Evolutionary conservation across 345 rosid genomes (phyloP), one percentile per base, ranked within the genome.

Genomic region (Nasturtium officinale): DNA sequence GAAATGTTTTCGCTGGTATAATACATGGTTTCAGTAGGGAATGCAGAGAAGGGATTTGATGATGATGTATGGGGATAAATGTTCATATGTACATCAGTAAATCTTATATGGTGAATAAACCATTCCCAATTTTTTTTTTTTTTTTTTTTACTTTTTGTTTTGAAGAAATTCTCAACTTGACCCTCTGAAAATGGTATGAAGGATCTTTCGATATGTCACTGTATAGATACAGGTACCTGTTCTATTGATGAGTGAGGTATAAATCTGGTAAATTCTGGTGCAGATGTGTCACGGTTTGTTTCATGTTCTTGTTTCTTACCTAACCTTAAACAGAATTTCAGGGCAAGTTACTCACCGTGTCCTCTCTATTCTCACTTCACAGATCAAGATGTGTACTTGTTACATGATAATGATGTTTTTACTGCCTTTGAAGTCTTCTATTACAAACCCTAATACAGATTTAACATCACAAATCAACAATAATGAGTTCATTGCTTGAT

Each of bases 301-400:
- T 53, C 75, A 69, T 40, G 75, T 54, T 55, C 75, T n/a, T 76
- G 53, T 62, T 56, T 69, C 65, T 54, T 28, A 76, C 79, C 75
- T 69, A 69, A 69, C 71, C 51, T 69, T 45, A 43, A 76, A 76
- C 75, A 61, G 79, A 76, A 18, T 54, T 25, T 53, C 32, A 40
- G 64, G 32, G 59, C 62, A 76, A 76, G 32, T 53, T 75, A 50
- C 38, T 51, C 61, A 50, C 8, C 1, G 15, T 37, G 51, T 33
- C 64, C 66, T 73, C 59, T 65, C 23, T 65, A 13, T 17, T 45
- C 50, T 17, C 42, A 16, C 51, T 57, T 29, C 28, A 15, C 45
- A 47, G 28, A 56, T 56, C 16, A 17, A 64, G 32, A 71, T 48
- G 16, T 18, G 61, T 38, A 18, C 18, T 71, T 28, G 18, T 17